A percentile compares a stretch with the other conserved stretches of the same genome.
Conservation (phyloP, 495 filamentous ascomycete species). For the Talaromyces trachyspermus region DNA sequence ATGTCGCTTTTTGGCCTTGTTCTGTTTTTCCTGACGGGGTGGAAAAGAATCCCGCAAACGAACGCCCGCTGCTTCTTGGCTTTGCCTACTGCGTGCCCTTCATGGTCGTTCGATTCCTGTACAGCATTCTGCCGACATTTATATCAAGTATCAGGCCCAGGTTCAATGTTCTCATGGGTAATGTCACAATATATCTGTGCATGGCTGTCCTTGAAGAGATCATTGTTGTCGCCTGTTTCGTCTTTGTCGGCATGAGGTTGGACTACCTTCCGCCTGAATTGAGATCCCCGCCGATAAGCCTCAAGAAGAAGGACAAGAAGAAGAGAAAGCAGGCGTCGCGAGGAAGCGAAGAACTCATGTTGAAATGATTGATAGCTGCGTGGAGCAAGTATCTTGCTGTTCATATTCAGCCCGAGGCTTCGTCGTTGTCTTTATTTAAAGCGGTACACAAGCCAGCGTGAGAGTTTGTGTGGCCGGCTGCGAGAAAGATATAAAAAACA, state of each 20-base stretch:
- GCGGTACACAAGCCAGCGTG: too few species aligned
- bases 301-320: constrained; percentile 2
- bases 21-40: neutral
- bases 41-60: neutral
- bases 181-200: constrained; percentile 9
- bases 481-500: too few species aligned
- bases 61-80: neutral
- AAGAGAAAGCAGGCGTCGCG: neutral
- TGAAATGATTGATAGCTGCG: neutral
- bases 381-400: neutral
- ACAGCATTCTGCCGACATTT: neutral
- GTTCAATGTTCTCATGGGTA: constrained; percentile 7
- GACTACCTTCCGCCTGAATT: constrained; percentile 1
- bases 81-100: neutral
- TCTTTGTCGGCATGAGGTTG: neutral
- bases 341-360: neutral
- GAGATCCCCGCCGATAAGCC: neutral
- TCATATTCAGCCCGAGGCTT: too few species aligned
- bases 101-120: neutral
- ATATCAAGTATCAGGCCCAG: neutral
- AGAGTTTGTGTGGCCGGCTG: too few species aligned
- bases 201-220: constrained; percentile 12
- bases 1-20: neutral
- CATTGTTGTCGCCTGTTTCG: neutral
- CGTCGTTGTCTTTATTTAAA: too few species aligned